phyloP scores from a whole-genome alignment of 1,139 yeast species.

The Yamadazyma mexicana region DNA sequence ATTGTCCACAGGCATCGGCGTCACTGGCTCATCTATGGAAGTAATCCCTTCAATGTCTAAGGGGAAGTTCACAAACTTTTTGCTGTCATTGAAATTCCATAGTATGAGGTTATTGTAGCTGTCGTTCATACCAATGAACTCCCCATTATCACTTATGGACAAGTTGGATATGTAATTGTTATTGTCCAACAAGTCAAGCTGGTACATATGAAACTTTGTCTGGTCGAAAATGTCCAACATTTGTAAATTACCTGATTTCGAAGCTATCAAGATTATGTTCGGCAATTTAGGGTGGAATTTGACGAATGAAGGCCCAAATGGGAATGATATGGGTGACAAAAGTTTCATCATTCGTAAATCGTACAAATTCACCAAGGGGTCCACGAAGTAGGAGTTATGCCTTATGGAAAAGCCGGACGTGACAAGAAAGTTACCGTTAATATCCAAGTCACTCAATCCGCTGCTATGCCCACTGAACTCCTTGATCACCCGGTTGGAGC shows the following conservation, averaged over 20 bases:
- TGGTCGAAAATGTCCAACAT: constrained; percentile 84
- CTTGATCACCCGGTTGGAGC: constrained; percentile 52
- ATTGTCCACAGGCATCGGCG: constrained; percentile 24
- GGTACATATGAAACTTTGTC: constrained; percentile 59
- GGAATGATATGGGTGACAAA: constrained; percentile 80
- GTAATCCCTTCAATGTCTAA: constrained; percentile 51
- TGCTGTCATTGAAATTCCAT: constrained; percentile 61
- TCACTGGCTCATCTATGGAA: constrained; percentile 25
- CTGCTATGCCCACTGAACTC: constrained; percentile 75
- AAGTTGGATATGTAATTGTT: constrained; percentile 48
- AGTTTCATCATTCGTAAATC: constrained; percentile 77
- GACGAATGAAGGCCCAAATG: constrained; percentile 86
- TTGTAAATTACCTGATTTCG: constrained; percentile 79
- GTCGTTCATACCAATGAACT: constrained; percentile 70
- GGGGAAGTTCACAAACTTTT: constrained; percentile 48
- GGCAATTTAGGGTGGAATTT: constrained; percentile 86
- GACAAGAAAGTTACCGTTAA: constrained; percentile 72
- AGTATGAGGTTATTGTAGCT: constrained; percentile 62
- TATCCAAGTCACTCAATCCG: constrained; percentile 72
- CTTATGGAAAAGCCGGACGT: constrained; percentile 81
- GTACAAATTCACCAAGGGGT: constrained; percentile 80
- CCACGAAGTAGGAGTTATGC: constrained; percentile 41
- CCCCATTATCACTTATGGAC: constrained; percentile 79
- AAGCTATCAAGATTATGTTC: constrained; percentile 72
- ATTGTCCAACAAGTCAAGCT: constrained; percentile 49